These are phyloP conservation scores for Calophaca sinica DNA, from an alignment of 306 rosid genomes.

Conservation along the genomic window DNA sequence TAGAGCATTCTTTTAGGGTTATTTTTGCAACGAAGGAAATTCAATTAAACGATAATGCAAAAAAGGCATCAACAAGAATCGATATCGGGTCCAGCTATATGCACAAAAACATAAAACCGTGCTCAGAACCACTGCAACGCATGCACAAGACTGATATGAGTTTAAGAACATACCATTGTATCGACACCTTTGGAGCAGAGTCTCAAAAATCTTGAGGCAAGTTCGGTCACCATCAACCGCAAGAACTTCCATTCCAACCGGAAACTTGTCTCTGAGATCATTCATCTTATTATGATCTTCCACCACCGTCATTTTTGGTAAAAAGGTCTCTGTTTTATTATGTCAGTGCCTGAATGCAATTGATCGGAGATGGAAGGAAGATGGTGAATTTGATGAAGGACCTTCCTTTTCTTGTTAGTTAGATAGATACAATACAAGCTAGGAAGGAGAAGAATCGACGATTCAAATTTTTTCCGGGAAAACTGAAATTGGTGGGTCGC, in stretches of 20 bases:
- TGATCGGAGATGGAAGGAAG: too few species aligned
- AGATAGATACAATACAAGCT: not conserved
- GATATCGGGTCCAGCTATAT: too few species aligned
- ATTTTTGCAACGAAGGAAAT: too few species aligned
- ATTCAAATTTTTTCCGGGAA: conserved; percentile 26
- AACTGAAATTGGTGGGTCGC: not conserved
- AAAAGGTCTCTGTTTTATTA: too few species aligned
- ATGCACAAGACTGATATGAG: too few species aligned
- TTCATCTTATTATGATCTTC: conserved; percentile 36
- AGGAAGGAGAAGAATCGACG: not conserved
- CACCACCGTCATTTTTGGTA: conserved; percentile 50
- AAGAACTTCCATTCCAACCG: conserved; percentile 91
- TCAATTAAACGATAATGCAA: too few species aligned
- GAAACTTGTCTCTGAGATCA: conserved; percentile 67
- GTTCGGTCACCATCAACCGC: conserved; percentile 94
- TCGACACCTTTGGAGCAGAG: conserved; percentile 76
- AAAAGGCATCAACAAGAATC: too few species aligned
- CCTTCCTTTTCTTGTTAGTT: conserved; percentile 32
- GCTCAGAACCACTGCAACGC: too few species aligned
- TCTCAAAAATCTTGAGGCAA: conserved; percentile 77
- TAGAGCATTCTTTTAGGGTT: too few species aligned
- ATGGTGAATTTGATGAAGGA: conserved; percentile 36
- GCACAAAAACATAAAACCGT: too few species aligned
- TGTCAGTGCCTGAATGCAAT: not conserved
- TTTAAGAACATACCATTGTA: conserved; percentile 68